phyloP scores from a whole-genome alignment of 495 filamentous ascomycete genomes.

The Parmelia sp. region DNA sequence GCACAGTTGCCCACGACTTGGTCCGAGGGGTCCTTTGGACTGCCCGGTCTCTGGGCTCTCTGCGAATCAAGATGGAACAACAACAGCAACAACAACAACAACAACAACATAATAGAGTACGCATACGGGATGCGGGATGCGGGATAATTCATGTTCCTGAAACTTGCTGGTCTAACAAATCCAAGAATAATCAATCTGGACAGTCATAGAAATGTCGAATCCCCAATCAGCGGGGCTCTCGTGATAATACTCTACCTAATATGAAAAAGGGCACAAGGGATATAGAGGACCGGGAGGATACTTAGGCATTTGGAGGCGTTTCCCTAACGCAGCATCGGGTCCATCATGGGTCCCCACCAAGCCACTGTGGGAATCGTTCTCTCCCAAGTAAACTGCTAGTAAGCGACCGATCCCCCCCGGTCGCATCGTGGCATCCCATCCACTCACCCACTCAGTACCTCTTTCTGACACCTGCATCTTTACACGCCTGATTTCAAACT shows the following conservation, averaged over 20 bases:
- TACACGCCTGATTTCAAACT: background rate
- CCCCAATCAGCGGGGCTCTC: background rate
- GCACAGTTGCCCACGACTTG: too few relatives aligned
- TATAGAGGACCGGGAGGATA: background rate
- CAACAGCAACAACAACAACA: too few relatives aligned
- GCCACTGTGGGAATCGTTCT: conserved; percentile 1
- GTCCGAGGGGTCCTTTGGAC: too few relatives aligned
- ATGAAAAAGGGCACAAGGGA: background rate
- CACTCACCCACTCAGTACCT: background rate
- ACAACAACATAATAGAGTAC: too few relatives aligned
- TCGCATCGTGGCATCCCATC: background rate
- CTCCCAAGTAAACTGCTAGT: background rate
- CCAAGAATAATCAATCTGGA: too few relatives aligned
- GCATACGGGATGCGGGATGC: background rate
- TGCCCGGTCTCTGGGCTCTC: too few relatives aligned
- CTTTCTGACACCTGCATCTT: background rate
- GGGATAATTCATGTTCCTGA: background rate
- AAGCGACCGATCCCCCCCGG: too few relatives aligned
- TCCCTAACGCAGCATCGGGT: background rate
- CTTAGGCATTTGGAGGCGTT: background rate
- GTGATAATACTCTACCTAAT: background rate
- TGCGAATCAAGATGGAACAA: background rate
- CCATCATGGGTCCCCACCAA: background rate
- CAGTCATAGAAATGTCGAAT: background rate
- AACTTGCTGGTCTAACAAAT: too few relatives aligned